phyloP scores from a whole-genome alignment of 148 eudicot species.

The Chenopodium berlandieri region DNA sequence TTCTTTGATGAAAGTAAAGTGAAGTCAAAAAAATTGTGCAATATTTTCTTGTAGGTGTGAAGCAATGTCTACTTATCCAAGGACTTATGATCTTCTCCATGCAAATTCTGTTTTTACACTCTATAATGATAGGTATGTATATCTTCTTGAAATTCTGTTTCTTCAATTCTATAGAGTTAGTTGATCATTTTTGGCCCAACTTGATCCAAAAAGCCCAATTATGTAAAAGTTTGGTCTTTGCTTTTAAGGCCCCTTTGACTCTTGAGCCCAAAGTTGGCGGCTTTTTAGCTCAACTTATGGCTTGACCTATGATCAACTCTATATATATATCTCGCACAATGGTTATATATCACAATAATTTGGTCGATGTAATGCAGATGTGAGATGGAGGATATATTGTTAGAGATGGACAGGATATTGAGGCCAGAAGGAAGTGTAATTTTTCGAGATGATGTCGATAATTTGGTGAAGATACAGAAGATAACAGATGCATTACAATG shows the following conservation, averaged over 20 bases:
- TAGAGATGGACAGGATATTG: slow-evolving; percentile 74
- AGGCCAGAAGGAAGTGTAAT: slow-evolving; percentile 78
- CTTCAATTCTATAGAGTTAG: neutral
- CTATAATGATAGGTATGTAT: slow-evolving; percentile 47
- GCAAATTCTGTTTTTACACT: slow-evolving; percentile 64
- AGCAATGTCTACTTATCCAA: slow-evolving; percentile 82
- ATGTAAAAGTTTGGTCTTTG: neutral
- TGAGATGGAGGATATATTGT: slow-evolving; percentile 65
- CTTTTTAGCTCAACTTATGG: too few relatives aligned
- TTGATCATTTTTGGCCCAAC: neutral
- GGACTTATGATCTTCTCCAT: slow-evolving; percentile 73
- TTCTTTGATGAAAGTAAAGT: neutral
- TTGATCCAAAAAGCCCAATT: neutral
- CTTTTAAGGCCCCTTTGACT: neutral
- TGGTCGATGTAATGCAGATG: slow-evolving; percentile 37
- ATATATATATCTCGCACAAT: too few relatives aligned
- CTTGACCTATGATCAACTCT: neutral
- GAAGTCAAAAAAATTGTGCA: neutral
- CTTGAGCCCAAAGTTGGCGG: too few relatives aligned
- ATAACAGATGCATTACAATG: slow-evolving; percentile 56
- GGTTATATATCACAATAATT: neutral
- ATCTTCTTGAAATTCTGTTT: neutral
- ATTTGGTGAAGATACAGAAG: slow-evolving; percentile 48
- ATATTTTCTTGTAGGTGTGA: slow-evolving; percentile 53
- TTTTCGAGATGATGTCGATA: slow-evolving; percentile 69